These are phyloP conservation scores for Chaetomiaceae sp. DNA, from an alignment of 2,329 filamentous ascomycete genomes.

Conservation along the genomic window DNA sequence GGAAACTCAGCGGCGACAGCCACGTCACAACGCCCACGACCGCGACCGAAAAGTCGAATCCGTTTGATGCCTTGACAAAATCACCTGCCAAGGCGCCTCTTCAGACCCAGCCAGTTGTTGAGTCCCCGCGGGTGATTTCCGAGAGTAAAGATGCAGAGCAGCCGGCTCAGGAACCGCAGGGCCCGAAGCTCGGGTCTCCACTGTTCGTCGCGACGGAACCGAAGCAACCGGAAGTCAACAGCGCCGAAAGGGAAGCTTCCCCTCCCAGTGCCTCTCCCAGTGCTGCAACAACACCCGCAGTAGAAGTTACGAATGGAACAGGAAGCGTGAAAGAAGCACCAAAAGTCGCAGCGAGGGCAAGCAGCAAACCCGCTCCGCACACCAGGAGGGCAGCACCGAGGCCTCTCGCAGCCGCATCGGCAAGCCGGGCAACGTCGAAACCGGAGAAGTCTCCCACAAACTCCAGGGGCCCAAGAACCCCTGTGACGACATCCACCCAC, in stretches of 20 bases:
- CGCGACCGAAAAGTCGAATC: conserved; percentile 37
- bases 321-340: conserved; percentile 5
- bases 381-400: conserved; percentile 27
- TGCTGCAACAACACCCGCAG: conserved; percentile 14
- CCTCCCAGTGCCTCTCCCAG: conserved; percentile 17
- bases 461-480: conserved; percentile 38
- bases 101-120: conserved; percentile 39
- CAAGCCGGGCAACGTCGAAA: conserved; percentile 33
- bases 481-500: conserved; percentile 29
- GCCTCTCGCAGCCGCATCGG: conserved; percentile 26
- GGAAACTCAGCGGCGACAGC: conserved; percentile 37
- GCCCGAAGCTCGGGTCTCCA: conserved; percentile 25
- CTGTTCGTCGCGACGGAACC: not conserved
- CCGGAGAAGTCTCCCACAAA: conserved; percentile 35
- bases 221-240: no score
- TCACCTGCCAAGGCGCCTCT: conserved; percentile 34
- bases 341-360: not conserved
- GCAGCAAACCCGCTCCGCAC: conserved; percentile 14
- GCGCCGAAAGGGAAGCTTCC: conserved; percentile 22
- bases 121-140: conserved; percentile 36
- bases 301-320: conserved; percentile 10
- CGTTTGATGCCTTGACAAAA: conserved; percentile 32
- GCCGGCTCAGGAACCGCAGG: conserved; percentile 26
- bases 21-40: conserved; percentile 38
- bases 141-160: conserved; percentile 7